These are phyloP conservation scores for Lophium mytilinum DNA, from an alignment of 495 filamentous ascomycete species.

Conservation along the genomic window DNA sequence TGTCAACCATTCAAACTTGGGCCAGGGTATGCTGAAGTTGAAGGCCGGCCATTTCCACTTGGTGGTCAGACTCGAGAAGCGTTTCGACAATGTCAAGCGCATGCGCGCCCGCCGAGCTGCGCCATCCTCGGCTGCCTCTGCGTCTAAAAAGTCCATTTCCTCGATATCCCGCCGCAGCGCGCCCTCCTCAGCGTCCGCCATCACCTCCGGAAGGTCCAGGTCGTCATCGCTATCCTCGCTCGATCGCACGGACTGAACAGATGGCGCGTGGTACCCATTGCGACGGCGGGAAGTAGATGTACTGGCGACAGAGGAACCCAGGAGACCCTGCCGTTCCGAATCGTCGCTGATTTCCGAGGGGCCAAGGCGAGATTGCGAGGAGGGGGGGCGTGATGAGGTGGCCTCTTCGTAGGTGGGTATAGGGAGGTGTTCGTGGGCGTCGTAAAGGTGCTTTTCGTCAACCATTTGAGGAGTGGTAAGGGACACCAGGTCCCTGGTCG, in stretches of 20 bases:
- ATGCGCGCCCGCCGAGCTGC: constrained; percentile 26
- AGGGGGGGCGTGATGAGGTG: constrained; percentile 50
- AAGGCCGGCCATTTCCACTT: constrained; percentile 26
- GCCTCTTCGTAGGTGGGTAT: constrained; percentile 97
- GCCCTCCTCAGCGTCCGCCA: constrained; percentile 37
- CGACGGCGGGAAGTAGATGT: constrained; percentile 13
- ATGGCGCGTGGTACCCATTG: constrained; percentile 71
- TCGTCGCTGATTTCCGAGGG: constrained; percentile 46
- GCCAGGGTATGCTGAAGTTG: constrained; percentile 14
- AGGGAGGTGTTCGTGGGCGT: constrained; percentile 59
- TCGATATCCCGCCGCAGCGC: constrained; percentile 70
- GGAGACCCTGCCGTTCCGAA: constrained; percentile 55
- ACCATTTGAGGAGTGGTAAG: constrained; percentile 5
- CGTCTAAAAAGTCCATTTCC: constrained; percentile 84
- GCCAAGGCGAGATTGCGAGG: constrained; percentile 53
- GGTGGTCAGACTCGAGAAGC: constrained; percentile 44
- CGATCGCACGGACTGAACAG: constrained; percentile 60
- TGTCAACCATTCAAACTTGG: constrained; percentile 10
- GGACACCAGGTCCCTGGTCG: background rate
- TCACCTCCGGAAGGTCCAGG: constrained; percentile 23
- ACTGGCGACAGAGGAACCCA: constrained; percentile 24
- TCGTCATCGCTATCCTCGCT: constrained; percentile 45
- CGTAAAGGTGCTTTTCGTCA: constrained; percentile 28
- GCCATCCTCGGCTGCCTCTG: constrained; percentile 39
- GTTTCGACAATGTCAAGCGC: constrained; percentile 45